Conservation (phyloP, 495 filamentous ascomycete genomes). For the Mycothermus thermophilus region DNA sequence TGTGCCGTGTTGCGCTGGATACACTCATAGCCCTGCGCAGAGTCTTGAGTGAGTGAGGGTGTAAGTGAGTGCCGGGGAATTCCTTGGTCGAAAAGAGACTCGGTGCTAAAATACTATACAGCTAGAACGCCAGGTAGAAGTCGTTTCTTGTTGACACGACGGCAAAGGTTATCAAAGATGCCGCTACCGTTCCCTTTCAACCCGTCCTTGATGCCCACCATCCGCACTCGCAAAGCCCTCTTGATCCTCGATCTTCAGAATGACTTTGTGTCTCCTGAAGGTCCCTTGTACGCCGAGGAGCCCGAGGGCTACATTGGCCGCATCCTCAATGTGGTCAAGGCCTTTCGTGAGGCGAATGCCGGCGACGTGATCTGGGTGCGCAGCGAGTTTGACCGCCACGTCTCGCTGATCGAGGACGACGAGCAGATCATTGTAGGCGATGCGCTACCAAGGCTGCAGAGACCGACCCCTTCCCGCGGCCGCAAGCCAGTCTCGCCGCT, state of each 20-base stretch:
- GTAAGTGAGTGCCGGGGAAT: no score
- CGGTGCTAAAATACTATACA: no score
- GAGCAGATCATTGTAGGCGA: conserved; percentile 33
- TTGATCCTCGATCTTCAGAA: conserved; percentile 83
- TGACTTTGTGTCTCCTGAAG: conserved; percentile 64
- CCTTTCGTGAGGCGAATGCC: conserved; percentile 50
- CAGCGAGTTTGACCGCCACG: conserved; percentile 54
- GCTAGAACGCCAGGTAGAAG: no score
- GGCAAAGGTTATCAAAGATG: no score
- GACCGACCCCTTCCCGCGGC: conserved; percentile 3
- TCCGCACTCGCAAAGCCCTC: conserved; percentile 64
- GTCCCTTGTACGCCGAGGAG: conserved; percentile 51
- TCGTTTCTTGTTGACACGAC: no score
- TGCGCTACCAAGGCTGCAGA: conserved; percentile 8
- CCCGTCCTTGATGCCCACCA: conserved; percentile 28
- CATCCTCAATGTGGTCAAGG: conserved; percentile 49
- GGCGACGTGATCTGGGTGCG: conserved; percentile 85
- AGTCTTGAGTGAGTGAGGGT: no score
- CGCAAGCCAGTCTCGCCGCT: conserved; percentile 8
- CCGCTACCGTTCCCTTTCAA: conserved; percentile 36
- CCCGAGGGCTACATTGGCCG: conserved; percentile 53
- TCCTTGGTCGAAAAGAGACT: no score
- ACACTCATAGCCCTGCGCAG: no score
- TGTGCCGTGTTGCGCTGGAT: no score
- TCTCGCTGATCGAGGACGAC: conserved; percentile 33